Evolutionary conservation across 306 rosid species (phyloP).

Genomic region (Luffa aegyptiaca): DNA sequence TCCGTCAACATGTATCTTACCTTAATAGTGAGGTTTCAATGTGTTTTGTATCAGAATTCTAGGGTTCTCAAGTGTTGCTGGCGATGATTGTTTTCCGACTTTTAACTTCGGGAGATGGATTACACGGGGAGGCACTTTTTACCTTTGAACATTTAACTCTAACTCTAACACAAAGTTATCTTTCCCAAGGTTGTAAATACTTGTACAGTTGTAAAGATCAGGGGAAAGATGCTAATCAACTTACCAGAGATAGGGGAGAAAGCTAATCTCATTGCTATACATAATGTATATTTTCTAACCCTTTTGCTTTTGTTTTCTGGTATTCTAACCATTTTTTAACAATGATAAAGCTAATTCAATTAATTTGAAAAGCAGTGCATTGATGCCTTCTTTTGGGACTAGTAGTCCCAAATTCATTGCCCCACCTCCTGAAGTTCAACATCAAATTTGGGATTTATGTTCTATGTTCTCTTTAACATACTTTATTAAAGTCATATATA

Average conservation of each 20-base stretch:
- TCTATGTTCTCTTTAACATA: too few species aligned
- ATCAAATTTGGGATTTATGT: too few species aligned
- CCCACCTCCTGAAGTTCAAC: too few species aligned
- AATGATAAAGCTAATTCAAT: too few species aligned
- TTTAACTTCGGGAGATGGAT: constrained; percentile 1
- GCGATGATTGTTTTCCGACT: neutral
- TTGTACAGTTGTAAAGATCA: neutral
- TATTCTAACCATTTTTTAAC: neutral
- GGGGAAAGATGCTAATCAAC: neutral
- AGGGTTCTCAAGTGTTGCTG: neutral
- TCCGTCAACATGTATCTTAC: neutral
- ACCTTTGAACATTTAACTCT: neutral
- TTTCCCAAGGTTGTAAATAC: neutral
- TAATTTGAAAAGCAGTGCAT: too few species aligned
- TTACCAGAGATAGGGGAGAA: neutral
- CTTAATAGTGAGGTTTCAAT: neutral
- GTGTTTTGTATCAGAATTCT: neutral
- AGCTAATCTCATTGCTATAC: neutral
- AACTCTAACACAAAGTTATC: neutral
- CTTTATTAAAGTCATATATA: too few species aligned
- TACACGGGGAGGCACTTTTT: neutral
- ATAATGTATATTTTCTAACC: neutral
- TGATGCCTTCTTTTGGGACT: too few species aligned
- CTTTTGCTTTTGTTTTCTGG: neutral
- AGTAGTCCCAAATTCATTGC: too few species aligned